Conservation (phyloP, 1,284 basidiomycete genomes). For the Coniferiporia weirii region DNA sequence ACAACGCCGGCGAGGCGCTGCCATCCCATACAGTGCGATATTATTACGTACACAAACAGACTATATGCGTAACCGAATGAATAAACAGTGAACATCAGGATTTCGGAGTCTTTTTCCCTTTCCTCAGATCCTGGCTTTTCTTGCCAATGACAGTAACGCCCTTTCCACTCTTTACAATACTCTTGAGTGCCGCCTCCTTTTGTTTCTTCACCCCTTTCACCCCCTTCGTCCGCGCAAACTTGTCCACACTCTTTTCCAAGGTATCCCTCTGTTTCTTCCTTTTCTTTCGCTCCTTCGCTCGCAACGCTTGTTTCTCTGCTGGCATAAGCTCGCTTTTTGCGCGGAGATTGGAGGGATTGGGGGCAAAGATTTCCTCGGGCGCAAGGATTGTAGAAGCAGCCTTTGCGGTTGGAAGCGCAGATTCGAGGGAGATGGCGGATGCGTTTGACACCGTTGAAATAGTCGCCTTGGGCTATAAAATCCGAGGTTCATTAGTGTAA, state of each 20-base stretch:
- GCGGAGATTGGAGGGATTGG: constrained; percentile 49
- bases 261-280: constrained; percentile 67
- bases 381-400: constrained; percentile 81
- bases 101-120: constrained; percentile 27
- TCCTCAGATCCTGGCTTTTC: constrained; percentile 37
- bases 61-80: background rate
- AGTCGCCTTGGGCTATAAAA: constrained; percentile 76
- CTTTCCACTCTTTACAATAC: constrained; percentile 77
- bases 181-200: constrained; percentile 76
- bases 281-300: constrained; percentile 70
- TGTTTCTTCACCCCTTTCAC: constrained; percentile 58
- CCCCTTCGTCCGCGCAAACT: constrained; percentile 50
- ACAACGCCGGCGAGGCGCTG: background rate
- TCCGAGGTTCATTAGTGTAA: constrained; percentile 9
- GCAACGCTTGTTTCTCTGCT: constrained; percentile 71
- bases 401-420: constrained; percentile 81
- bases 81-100: background rate
- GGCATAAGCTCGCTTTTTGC: constrained; percentile 82
- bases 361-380: constrained; percentile 86
- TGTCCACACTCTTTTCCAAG: constrained; percentile 65
- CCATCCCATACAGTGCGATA: background rate
- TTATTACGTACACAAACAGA: background rate
- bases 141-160: constrained; percentile 88
- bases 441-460: constrained; percentile 87
- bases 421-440: constrained; percentile 83